Evolutionary conservation across 1,139 yeast genomes (phyloP).

Genomic region (Debaryomyces subglobosus): DNA sequence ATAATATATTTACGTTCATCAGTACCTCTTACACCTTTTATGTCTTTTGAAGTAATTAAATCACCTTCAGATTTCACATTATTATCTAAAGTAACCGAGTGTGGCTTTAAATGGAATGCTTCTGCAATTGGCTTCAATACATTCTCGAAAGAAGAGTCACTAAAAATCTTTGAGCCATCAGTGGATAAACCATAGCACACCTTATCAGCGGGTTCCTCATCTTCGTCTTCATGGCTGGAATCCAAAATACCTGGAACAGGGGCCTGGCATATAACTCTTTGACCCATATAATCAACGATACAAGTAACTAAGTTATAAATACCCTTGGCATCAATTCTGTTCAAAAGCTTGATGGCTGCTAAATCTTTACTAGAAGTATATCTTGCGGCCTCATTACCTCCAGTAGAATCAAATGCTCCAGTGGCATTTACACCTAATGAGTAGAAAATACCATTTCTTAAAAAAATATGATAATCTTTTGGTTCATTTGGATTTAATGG

Average conservation of each 20-base stretch:
- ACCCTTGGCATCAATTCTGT: conserved; percentile 65
- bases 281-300: conserved; percentile 87
- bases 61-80: conserved; percentile 42
- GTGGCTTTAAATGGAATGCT: conserved; percentile 77
- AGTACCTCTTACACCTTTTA: conserved; percentile 84
- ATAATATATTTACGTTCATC: conserved; percentile 85
- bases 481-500: conserved; percentile 83
- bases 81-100: conserved; percentile 48
- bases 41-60: conserved; percentile 71
- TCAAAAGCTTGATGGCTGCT: conserved; percentile 67
- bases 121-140: conserved; percentile 67
- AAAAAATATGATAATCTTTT: conserved; percentile 62
- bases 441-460: conserved; percentile 85
- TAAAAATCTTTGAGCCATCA: conserved; percentile 53
- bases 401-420: conserved; percentile 64
- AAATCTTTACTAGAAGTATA: conserved; percentile 81
- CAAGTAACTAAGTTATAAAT: conserved; percentile 76
- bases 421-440: conserved; percentile 77
- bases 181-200: conserved; percentile 78
- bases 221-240: conserved; percentile 30
- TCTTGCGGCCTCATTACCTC: conserved; percentile 88
- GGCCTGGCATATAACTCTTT: conserved; percentile 86
- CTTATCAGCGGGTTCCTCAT: conserved; percentile 38
- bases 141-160: conserved; percentile 53
- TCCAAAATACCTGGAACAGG: conserved; percentile 96